Evolutionary conservation across 2,329 filamentous ascomycete species (phyloP), one percentile per base, ranked within the genome.

Genomic region (Microcyclosporella mali): DNA sequence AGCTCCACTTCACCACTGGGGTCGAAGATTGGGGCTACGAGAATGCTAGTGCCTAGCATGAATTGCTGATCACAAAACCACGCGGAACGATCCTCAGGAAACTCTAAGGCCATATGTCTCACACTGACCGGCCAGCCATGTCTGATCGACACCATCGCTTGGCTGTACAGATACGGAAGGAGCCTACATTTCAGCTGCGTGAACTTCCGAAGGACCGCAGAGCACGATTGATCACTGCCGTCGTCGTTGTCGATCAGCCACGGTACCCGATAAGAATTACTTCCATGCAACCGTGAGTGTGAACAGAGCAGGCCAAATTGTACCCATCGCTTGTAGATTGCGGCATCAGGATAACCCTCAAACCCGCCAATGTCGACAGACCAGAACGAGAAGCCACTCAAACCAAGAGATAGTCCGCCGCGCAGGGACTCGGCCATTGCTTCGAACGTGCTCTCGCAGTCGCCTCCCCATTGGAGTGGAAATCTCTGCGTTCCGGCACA

Each of bases 251-350:
- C 83, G 46, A 85, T 79, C 33, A 78, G 74, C 83, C 83, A 87
- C 2, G 83, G 83, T n/a, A 86, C 82, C 14, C 83, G 79, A 65
- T 85, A 87, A 3, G 78, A 82, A 47, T 71, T 76, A 38, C 78
- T 82, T 2, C 83, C 83, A 59, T 87, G 83, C 9, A 87, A 71
- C 11, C 82, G 74, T 29, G 79, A 84, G 62, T 87, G 83, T 8
- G 77, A 78, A 52, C 81, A 85, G 31, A 87, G 66, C 1, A 86
- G 70, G 0, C 83, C 83, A 61, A 86, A 85, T n/a, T 81, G 81
- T 4, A 86, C 81, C 83, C 83, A 87, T 37, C 83, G 78, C 66
- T 86, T 87, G 65, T 87, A 87, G 54, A 87, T 76, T 78, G 79
- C 2, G 71, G 73, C 3, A 35, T 60, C 50, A 0, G 83, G 82